Evolutionary conservation across 148 eudicot species (phyloP).

Genomic region (Salicornia ramosissima): DNA sequence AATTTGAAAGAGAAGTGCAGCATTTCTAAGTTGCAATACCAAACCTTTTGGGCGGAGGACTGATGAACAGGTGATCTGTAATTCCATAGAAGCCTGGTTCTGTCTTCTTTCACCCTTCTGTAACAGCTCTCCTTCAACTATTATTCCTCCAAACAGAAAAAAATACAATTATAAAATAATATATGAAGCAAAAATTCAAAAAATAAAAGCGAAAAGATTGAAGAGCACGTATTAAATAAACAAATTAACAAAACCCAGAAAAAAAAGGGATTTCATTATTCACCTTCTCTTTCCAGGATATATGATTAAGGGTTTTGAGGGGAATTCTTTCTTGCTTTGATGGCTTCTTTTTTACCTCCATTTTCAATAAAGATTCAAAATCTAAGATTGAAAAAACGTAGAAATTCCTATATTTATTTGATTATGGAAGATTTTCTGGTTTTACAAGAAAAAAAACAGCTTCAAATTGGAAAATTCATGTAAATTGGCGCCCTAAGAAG

Average conservation of each 20-base stretch:
- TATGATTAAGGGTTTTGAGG: conserved; percentile 40
- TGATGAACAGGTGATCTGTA: conserved; percentile 42
- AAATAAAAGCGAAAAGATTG: background rate
- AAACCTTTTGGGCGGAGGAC: conserved; percentile 42
- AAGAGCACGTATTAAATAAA: background rate
- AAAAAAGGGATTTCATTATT: background rate
- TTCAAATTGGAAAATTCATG: background rate
- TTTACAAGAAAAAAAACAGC: background rate
- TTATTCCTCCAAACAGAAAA: conserved; percentile 21
- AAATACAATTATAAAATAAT: conserved; percentile 11
- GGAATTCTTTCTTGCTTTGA: conserved; percentile 30
- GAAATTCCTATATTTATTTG: background rate
- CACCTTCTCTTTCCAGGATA: conserved; percentile 68
- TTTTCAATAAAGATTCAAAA: background rate
- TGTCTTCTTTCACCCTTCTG: conserved; percentile 68
- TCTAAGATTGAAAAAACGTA: background rate
- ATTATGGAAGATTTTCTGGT: background rate
- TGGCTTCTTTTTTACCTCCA: conserved; percentile 28
- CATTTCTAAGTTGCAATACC: conserved; percentile 6
- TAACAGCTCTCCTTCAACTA: conserved; percentile 81
- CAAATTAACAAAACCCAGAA: conserved; percentile 4
- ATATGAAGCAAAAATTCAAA: background rate
- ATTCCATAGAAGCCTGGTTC: conserved; percentile 65
- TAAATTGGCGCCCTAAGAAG: conserved; percentile 4
- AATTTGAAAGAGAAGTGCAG: background rate